Evolutionary conservation across 306 rosid species (phyloP), one percentile per base, ranked within the genome.

Genomic region (Corylus heterophylla): DNA sequence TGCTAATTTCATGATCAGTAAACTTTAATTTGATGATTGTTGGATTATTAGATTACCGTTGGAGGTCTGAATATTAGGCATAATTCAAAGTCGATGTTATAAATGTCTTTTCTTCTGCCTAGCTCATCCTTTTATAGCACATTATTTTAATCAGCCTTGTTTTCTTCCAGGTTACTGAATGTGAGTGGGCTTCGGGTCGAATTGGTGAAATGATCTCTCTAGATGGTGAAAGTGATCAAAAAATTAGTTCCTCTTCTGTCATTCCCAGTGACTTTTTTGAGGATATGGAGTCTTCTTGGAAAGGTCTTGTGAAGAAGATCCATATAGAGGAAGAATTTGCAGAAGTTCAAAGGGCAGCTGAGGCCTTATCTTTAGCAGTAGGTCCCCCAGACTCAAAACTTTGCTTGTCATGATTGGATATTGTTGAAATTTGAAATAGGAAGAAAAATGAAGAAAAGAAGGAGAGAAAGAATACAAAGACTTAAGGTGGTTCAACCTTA

Each of bases 281-380:
- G 89, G 96, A 95, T 85, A 89, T 89, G 97, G 98, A 95, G 79
- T 90, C 90, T 82, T 82, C 86, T 55, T 92, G 98, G 98, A 91
- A 90, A 79, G 88, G 94, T 77, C 97, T 97, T 81, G 93, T 92
- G 56, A 95, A 90, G 88, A 89, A 89, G 88, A 82, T 71, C 84
- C 98, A 95, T 81, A 83, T 92, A 22, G 88, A 86, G 82, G 94
- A 90, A 74, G 90, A 73, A 14, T 87, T 88, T 84, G 78, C 81
- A 54, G 93, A 86, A 83, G 93, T 92, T 69, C 89, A 88, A 84
- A 79, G 83, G 84, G 98, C 97, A 73, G 92, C 98, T 42, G 83
- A 84, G 88, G 93, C 90, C 58, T 86, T 95, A 62, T 80, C 91
- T 74, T 78, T 84, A 72, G 98, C 98, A 52, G 98, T 95, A 88